Percentiles rank a stretch among this genome's conserved stretches.
phyloP scores from a whole-genome alignment of 1,139 yeast genomes.

The Candida sojae region DNA sequence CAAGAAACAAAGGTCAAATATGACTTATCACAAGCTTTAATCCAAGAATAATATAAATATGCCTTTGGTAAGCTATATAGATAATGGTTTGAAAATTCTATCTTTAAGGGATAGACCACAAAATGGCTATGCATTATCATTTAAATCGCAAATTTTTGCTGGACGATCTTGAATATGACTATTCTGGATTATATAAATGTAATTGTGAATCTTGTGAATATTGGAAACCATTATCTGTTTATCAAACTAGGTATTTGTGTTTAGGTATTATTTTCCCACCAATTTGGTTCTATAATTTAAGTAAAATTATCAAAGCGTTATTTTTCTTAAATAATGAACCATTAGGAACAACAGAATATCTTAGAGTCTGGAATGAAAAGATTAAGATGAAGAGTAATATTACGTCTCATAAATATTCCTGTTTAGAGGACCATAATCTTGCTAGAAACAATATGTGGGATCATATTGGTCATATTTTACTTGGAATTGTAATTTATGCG shows the following conservation, averaged over 20 bases:
- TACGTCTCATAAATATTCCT: neutral
- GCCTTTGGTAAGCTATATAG: no score
- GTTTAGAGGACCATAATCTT: constrained; percentile 10
- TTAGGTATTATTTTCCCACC: constrained; percentile 25
- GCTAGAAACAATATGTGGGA: constrained; percentile 9
- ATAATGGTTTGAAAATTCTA: no score
- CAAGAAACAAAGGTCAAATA: neutral
- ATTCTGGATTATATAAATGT: neutral
- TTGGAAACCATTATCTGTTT: constrained; percentile 3
- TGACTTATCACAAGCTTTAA: neutral
- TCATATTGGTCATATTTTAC: constrained; percentile 15
- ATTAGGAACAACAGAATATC: constrained; percentile 13
- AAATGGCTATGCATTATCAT: neutral
- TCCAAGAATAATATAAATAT: neutral
- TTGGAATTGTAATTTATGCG: constrained; percentile 11
- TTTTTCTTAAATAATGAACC: constrained; percentile 11
- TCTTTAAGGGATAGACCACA: no score
- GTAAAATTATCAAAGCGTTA: constrained; percentile 11
- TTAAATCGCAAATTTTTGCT: neutral
- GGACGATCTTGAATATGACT: neutral
- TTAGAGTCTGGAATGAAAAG: constrained; percentile 9
- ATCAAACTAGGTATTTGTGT: constrained; percentile 11
- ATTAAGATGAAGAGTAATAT: neutral
- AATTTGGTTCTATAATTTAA: constrained; percentile 21
- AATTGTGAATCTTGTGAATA: constrained; percentile 18